Percentiles rank a stretch among this genome's conserved stretches.
Evolutionary conservation across 257 asterid genomes (phyloP).

Genomic region (Nicotiana tabacum): DNA sequence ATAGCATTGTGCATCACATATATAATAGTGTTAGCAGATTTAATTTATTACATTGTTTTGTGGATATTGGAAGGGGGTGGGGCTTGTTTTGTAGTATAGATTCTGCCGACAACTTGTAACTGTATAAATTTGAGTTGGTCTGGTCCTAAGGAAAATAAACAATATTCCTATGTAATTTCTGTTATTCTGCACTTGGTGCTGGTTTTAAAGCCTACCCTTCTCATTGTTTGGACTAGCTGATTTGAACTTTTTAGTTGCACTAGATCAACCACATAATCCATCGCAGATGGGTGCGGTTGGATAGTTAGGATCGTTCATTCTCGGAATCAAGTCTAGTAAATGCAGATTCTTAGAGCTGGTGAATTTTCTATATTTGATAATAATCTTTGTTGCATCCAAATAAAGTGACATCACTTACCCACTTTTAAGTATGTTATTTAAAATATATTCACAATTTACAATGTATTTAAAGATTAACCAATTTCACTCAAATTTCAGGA

Average conservation of each 20-base stretch:
- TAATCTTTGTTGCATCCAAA: no score
- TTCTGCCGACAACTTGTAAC: neutral
- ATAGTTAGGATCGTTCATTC: no score
- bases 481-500: no score
- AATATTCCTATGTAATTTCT: neutral
- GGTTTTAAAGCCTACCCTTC: neutral
- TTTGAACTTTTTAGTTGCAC: neutral
- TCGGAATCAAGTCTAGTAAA: neutral
- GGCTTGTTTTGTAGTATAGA: neutral
- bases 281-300: no score
- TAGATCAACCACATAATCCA: neutral
- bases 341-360: neutral
- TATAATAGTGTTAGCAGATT: neutral
- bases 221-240: neutral
- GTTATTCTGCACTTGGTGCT: neutral
- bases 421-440: no score
- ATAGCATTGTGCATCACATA: neutral
- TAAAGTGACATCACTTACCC: no score
- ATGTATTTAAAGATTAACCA: no score
- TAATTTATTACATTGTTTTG: neutral
- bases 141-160: neutral
- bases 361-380: neutral
- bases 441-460: no score
- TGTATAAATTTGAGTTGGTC: conserved; percentile 12
- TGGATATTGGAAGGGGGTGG: neutral